A percentile compares a stretch with the other conserved stretches of the same genome.
phyloP scores from a whole-genome alignment of 1,139 yeast species.

The Kluyveromyces sp. region DNA sequence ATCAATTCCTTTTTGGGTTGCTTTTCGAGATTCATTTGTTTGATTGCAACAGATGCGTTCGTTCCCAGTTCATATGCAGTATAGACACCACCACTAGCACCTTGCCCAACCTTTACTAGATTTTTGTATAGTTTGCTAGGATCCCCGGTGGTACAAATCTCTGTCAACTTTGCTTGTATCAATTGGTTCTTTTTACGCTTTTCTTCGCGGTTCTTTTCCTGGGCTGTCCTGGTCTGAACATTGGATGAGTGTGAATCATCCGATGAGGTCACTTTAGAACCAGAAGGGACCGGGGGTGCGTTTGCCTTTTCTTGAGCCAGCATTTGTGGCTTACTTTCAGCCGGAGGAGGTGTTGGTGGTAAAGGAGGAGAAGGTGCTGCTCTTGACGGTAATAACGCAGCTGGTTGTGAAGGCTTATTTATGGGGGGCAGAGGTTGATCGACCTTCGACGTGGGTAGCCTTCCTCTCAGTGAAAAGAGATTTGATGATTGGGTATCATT shows the following conservation, averaged over 20 bases:
- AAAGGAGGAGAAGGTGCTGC: constrained; percentile 11
- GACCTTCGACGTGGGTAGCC: constrained; percentile 11
- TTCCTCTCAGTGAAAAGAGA: constrained; percentile 11
- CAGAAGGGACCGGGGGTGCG: constrained; percentile 21
- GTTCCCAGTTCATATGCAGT: constrained; percentile 70
- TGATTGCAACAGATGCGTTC: constrained; percentile 74
- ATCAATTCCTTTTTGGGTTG: constrained; percentile 96
- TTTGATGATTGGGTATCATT: constrained; percentile 11
- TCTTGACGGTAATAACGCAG: constrained; percentile 9
- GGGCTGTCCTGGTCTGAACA: constrained; percentile 19
- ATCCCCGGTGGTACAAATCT: constrained; percentile 81
- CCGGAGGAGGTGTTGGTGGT: constrained; percentile 19
- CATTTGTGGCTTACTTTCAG: constrained; percentile 21
- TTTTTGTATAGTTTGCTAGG: constrained; percentile 69
- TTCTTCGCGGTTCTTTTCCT: constrained; percentile 56
- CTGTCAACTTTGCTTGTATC: constrained; percentile 59
- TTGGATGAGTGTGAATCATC: constrained; percentile 9
- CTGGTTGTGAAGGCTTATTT: constrained; percentile 9
- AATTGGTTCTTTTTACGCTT: constrained; percentile 62
- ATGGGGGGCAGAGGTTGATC: constrained; percentile 19
- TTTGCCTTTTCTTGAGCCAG: constrained; percentile 15
- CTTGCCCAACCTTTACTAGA: constrained; percentile 86
- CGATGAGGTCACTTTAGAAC: not conserved
- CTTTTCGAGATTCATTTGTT: constrained; percentile 86
- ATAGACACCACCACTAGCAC: constrained; percentile 96